Percentiles rank a stretch among this genome's conserved stretches.
Conservation (phyloP, 768 basidiomycete species). For the Russula foetens region DNA sequence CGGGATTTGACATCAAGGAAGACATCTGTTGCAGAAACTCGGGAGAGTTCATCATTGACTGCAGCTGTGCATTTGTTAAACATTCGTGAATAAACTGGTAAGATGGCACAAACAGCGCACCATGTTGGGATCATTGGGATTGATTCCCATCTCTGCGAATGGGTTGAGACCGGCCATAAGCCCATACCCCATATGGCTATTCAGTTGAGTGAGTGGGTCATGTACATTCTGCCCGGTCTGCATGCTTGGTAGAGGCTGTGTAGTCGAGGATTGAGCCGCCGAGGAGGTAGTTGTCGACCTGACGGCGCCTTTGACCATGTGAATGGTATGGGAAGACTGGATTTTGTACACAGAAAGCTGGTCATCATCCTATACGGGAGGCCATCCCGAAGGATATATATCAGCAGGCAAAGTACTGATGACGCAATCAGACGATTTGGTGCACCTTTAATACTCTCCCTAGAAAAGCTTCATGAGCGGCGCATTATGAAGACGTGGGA, state of each 20-base stretch:
- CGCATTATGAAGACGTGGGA: neutral
- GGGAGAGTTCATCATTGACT: constrained; percentile 78
- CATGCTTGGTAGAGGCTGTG: constrained; percentile 71
- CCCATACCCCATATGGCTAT: constrained; percentile 70
- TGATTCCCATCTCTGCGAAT: constrained; percentile 85
- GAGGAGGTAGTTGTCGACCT: constrained; percentile 29
- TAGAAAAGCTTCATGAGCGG: constrained; percentile 21
- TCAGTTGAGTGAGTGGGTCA: constrained; percentile 80
- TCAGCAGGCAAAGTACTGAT: constrained; percentile 1
- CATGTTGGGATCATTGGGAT: constrained; percentile 91
- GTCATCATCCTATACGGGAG: constrained; percentile 64
- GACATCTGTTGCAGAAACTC: constrained; percentile 87
- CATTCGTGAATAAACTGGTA: neutral
- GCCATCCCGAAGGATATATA: neutral
- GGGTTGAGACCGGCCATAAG: constrained; percentile 85
- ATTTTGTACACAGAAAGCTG: constrained; percentile 81
- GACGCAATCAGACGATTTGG: neutral
- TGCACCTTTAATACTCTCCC: constrained; percentile 68
- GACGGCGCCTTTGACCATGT: constrained; percentile 86
- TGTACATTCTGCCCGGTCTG: constrained; percentile 85
- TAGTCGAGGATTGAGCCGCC: constrained; percentile 33
- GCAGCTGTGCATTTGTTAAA: constrained; percentile 42
- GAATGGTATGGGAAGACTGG: constrained; percentile 78
- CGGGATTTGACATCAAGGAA: constrained; percentile 76
- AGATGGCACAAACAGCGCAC: constrained; percentile 34